Evolutionary conservation across 2,329 filamentous ascomycete species (phyloP).

Genomic region (Neonectria hederae): DNA sequence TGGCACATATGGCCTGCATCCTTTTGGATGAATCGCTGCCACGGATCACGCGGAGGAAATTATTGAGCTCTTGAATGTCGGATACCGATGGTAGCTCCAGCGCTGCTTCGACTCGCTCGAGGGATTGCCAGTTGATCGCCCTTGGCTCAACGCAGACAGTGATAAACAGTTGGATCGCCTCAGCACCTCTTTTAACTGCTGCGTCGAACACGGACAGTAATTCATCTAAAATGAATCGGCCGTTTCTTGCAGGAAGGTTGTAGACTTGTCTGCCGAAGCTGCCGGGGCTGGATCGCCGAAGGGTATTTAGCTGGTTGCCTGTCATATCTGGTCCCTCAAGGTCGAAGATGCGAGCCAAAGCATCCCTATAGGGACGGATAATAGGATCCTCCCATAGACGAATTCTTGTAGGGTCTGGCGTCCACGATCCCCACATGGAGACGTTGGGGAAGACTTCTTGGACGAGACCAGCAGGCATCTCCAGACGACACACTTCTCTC

Average conservation of each 20-base stretch:
- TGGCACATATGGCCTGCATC: conserved; percentile 6
- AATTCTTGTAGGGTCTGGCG: conserved; percentile 13
- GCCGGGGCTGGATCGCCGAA: conserved; percentile 19
- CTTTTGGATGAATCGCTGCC: conserved; percentile 1
- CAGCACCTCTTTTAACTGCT: conserved; percentile 8
- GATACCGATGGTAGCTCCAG: conserved; percentile 5
- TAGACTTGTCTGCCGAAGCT: conserved; percentile 5
- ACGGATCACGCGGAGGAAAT: neutral
- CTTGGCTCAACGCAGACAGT: conserved; percentile 20
- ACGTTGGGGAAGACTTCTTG: conserved; percentile 17
- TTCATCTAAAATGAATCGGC: conserved; percentile 18
- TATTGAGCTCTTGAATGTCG: neutral
- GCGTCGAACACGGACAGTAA: conserved; percentile 16
- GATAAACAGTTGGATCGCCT: conserved; percentile 18
- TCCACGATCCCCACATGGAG: conserved; percentile 20
- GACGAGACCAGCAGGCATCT: neutral
- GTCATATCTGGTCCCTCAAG: conserved; percentile 25
- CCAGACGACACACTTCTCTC: neutral
- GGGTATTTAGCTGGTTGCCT: conserved; percentile 11
- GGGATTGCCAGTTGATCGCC: conserved; percentile 9
- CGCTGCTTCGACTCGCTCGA: conserved; percentile 16
- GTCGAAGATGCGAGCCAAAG: conserved; percentile 7
- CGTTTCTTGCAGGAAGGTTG: conserved; percentile 5
- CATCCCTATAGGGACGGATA: conserved; percentile 1
- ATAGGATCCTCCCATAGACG: conserved; percentile 14